Evolutionary conservation across 164 flowering plant species (phyloP).

Genomic region (Nymphaea colorata): DNA sequence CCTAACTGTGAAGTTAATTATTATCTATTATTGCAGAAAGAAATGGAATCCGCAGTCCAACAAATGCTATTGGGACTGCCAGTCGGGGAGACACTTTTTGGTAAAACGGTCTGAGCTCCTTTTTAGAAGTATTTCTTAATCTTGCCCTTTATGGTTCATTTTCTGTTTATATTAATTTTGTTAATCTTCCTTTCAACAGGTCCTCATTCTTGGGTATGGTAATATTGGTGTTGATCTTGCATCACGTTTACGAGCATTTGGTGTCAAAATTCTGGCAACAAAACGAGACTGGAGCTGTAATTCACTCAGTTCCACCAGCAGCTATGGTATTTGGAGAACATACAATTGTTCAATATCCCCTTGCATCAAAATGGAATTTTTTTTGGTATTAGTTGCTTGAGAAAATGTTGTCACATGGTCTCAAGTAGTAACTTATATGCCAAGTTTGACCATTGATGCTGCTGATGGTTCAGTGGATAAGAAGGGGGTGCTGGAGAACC

Average conservation of each 20-base stretch:
- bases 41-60: conserved; percentile 47
- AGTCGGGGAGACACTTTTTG: conserved; percentile 61
- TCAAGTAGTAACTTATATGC: no score
- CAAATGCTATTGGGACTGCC: conserved; percentile 70
- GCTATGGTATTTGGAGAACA: conserved; percentile 23
- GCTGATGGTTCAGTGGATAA: conserved; percentile 51
- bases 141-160: no score
- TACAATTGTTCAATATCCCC: background rate
- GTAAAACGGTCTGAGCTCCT: conserved; percentile 61
- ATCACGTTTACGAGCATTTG: conserved; percentile 73
- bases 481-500: conserved; percentile 61
- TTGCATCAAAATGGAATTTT: no score
- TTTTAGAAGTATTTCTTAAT: background rate
- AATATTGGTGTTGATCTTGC: conserved; percentile 77
- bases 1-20: background rate
- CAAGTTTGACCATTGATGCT: conserved; percentile 4
- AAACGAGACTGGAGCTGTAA: conserved; percentile 61
- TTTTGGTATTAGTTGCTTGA: no score
- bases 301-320: conserved; percentile 10
- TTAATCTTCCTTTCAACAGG: conserved; percentile 21
- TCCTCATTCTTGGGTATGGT: conserved; percentile 83
- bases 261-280: conserved; percentile 79
- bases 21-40: conserved; percentile 38
- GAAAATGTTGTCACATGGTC: no score
- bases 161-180: no score